These are phyloP conservation scores for Chamaecyparis obtusa DNA, from an alignment of 75 land plant genomes.

Conservation along the genomic window DNA sequence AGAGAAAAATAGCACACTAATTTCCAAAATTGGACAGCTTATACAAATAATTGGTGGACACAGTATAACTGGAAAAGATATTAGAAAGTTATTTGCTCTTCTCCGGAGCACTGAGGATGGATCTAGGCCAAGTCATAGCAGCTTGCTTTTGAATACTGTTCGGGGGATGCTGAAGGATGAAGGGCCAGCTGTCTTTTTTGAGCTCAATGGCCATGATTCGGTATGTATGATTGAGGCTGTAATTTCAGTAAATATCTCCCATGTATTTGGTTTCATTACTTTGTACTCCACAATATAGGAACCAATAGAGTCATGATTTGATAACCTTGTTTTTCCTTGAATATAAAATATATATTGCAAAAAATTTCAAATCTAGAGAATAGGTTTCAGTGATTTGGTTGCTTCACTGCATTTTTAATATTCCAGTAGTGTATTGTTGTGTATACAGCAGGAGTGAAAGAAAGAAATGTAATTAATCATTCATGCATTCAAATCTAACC, in stretches of 20 bases:
- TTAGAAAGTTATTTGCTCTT: slow-evolving; percentile 89
- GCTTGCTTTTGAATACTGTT: slow-evolving; percentile 60
- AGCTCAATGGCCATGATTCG: slow-evolving; percentile 78
- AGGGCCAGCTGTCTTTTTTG: slow-evolving; percentile 91
- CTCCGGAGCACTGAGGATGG: slow-evolving; percentile 66
- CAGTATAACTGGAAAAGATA: slow-evolving; percentile 95
- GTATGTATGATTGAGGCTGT: slow-evolving; percentile 35
- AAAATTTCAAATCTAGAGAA: not conserved
- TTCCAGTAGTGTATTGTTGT: not conserved
- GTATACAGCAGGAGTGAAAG: not conserved
- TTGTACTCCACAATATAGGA: not conserved
- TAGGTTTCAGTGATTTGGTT: not conserved
- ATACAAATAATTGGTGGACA: slow-evolving; percentile 88
- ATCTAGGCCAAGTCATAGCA: slow-evolving; percentile 42
- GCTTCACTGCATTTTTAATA: not conserved
- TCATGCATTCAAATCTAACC: not conserved
- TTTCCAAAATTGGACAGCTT: slow-evolving; percentile 64
- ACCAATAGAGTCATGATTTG: not conserved
- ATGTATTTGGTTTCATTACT: not conserved
- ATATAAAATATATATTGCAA: not conserved
- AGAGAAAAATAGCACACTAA: slow-evolving; percentile 49
- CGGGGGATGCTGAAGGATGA: slow-evolving; percentile 82
- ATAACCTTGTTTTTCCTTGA: not conserved
- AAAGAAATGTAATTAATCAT: not conserved
- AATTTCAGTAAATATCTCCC: not conserved